Evolutionary conservation across 2,329 filamentous ascomycete genomes (phyloP), one percentile per base, ranked within the genome.

Genomic region (Fusarium haematococcum): DNA sequence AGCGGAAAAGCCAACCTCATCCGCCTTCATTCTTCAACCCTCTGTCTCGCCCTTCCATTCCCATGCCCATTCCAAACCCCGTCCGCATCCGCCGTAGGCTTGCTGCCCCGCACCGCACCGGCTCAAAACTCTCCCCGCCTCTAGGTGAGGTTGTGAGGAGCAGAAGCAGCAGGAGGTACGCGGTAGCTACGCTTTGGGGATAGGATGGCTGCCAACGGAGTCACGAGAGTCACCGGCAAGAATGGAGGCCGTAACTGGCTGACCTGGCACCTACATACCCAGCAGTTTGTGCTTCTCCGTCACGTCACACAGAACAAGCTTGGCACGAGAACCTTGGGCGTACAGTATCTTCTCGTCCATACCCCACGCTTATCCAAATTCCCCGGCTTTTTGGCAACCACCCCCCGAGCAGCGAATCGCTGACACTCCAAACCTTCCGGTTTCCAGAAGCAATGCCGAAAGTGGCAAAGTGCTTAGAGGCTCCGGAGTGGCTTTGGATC

Each of bases 11-110:
- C 70, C 65, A 68, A 43, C 39, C 35, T 60, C 50, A 10, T 60
- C 69, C 69, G 69, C 72, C 72, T 75, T 70, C 72, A 75, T 74
- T 74, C 72, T 75, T 73, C 48, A 48, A 56, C 33, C 27, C 33
- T 71, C 52, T 63, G 56, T 68, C 68, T 65, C 63, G 56, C 61
- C 68, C 48, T 30, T 72, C 32, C 71, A 74, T 74, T 71, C 71
- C 71, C 63, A 61, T 68, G 63, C 62, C 54, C 72, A 75, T 75
- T 75, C 72, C 72, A 75, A 54, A 69, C 41, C 39, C 65, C 20
- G 56, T 67, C 71, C 69, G 63, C 56, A 70, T 70, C 71, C 39
- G 63, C 61, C 30, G 63, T 74, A 62, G 62, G 64, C 27, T 72
- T 70, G 48, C 59, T 75, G 69, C 69, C 72, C 72, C 72, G 66